Conservation (phyloP, 2,329 filamentous ascomycete genomes). For the Arthrobotrys iridis region DNA sequence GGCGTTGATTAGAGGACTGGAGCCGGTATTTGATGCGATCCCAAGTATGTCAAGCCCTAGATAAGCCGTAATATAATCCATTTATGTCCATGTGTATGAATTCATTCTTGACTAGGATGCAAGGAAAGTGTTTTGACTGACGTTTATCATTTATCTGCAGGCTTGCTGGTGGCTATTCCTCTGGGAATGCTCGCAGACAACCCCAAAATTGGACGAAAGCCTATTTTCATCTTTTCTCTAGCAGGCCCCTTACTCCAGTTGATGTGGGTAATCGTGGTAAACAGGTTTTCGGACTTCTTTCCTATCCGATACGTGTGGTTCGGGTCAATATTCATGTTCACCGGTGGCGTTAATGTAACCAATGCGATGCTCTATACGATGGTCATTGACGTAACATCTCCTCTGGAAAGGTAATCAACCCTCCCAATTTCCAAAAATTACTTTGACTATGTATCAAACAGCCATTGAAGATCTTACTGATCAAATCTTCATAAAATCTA, state of each 20-base stretch:
- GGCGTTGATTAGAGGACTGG: constrained; percentile 35
- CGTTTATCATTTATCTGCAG: background rate
- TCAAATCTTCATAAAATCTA: background rate
- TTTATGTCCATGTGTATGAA: background rate
- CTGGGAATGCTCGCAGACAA: constrained; percentile 51
- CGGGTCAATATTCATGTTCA: constrained; percentile 34
- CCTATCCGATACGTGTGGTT: constrained; percentile 45
- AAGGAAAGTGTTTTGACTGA: too few species aligned
- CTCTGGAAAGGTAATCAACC: constrained; percentile 23
- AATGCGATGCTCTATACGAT: constrained; percentile 46
- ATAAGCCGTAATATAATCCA: background rate
- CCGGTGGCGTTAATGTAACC: constrained; percentile 18
- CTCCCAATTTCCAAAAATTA: background rate
- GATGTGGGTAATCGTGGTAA: constrained; percentile 13
- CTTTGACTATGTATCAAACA: too few species aligned
- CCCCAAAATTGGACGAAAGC: constrained; percentile 44
- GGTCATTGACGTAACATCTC: constrained; percentile 42
- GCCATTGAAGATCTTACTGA: too few species aligned
- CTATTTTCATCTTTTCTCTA: constrained; percentile 20
- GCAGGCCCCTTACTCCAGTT: constrained; percentile 4
- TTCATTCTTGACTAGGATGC: background rate
- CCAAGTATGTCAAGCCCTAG: constrained; percentile 31
- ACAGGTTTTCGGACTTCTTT: constrained; percentile 25
- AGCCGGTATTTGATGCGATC: constrained; percentile 51
- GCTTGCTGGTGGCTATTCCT: constrained; percentile 35